Percentiles rank a stretch among this genome's conserved stretches.
Evolutionary conservation across 352 stramenopile genomes (phyloP).

Genomic region (Pythium plurisporium): DNA sequence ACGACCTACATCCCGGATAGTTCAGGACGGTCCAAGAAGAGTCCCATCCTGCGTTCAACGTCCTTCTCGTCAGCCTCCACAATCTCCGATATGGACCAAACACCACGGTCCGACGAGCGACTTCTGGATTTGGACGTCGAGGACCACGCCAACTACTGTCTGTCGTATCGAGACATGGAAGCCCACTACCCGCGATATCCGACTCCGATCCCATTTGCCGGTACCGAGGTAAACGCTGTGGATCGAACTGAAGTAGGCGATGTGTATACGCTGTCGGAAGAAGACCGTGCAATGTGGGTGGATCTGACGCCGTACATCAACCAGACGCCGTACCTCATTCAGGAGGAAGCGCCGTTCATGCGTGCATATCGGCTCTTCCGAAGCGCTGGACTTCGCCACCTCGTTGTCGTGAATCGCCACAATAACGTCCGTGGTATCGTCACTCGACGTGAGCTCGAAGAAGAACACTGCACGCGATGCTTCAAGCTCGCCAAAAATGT

Average conservation of each 20-base stretch:
- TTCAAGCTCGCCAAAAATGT: slow-evolving; percentile 75
- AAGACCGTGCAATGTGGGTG: slow-evolving; percentile 90
- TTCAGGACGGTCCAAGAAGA: slow-evolving; percentile 24
- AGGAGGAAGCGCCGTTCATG: slow-evolving; percentile 93
- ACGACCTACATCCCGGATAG: slow-evolving; percentile 34
- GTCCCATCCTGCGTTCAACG: neutral
- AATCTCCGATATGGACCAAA: slow-evolving; percentile 2
- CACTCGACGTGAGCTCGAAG: slow-evolving; percentile 76
- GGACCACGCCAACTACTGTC: slow-evolving; percentile 33
- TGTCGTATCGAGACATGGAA: slow-evolving; percentile 84
- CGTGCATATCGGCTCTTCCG: slow-evolving; percentile 97
- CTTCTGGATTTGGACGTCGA: slow-evolving; percentile 23
- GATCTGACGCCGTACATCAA: slow-evolving; percentile 98
- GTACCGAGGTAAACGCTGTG: slow-evolving; percentile 29
- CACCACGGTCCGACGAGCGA: slow-evolving; percentile 38
- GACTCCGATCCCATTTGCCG: slow-evolving; percentile 39
- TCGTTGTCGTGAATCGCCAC: slow-evolving; percentile 91
- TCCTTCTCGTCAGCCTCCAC: neutral
- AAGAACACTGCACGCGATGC: slow-evolving; percentile 75
- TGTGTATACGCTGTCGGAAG: slow-evolving; percentile 54
- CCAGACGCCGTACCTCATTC: slow-evolving; percentile 94
- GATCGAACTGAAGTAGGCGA: slow-evolving; percentile 15
- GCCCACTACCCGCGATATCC: slow-evolving; percentile 79
- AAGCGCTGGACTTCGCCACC: slow-evolving; percentile 94
- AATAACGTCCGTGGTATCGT: slow-evolving; percentile 91